A percentile compares a stretch with the other conserved stretches of the same genome.
phyloP scores from a whole-genome alignment of 306 rosid species.

The Albizia julibrissin region DNA sequence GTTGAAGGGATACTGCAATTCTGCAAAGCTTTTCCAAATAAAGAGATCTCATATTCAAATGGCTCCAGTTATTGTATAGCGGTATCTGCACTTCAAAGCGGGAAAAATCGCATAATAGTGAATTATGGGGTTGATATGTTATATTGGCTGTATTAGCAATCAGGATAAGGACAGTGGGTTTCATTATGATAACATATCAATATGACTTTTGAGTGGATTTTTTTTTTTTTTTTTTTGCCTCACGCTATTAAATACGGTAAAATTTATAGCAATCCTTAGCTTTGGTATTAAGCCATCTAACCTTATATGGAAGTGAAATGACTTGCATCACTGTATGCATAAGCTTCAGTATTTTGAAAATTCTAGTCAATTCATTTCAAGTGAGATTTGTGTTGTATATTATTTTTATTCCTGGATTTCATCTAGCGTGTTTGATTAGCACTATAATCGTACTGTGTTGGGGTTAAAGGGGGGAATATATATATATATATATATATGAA shows the following conservation, averaged over 20 bases:
- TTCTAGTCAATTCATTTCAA: neutral
- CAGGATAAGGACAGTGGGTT: neutral
- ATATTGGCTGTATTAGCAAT: slow-evolving; percentile 5
- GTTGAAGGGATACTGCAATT: neutral
- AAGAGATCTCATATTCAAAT: neutral
- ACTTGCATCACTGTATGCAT: neutral
- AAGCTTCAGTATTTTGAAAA: neutral
- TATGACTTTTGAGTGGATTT: neutral
- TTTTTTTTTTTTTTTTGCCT: neutral
- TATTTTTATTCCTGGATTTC: neutral
- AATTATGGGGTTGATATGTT: neutral
- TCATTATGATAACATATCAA: neutral
- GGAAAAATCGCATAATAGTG: neutral
- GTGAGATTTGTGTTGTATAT: neutral
- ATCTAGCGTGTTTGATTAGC: neutral
- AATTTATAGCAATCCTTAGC: neutral
- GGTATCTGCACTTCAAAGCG: neutral
- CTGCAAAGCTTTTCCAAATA: neutral
- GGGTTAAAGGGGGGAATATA: neutral
- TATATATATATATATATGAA: neutral
- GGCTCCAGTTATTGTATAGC: neutral
- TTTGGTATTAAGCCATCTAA: neutral
- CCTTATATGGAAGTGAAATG: neutral
- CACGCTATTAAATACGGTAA: neutral
- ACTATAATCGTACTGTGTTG: neutral